Conservation (phyloP, 2,329 filamentous ascomycete genomes). For the Alternaria sp. region DNA sequence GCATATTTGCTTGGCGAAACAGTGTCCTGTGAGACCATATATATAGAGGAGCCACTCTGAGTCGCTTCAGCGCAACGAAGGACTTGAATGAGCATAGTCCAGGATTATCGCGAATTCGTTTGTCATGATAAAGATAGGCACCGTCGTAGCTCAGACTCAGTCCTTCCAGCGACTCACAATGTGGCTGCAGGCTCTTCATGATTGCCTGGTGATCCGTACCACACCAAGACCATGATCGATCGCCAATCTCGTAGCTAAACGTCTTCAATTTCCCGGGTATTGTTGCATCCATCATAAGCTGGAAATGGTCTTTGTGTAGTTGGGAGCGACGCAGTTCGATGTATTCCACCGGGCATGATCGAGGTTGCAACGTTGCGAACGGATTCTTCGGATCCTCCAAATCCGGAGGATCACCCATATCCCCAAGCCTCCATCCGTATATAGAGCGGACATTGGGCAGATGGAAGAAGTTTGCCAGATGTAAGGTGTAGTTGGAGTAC, state of each 20-base stretch:
- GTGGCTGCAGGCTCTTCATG: not conserved
- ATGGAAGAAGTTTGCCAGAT: not conserved
- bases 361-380: not conserved
- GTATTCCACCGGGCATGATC: not conserved
- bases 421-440: not conserved
- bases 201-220: not conserved
- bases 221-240: not conserved
- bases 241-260: not conserved
- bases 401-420: not conserved
- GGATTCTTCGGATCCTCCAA: not conserved
- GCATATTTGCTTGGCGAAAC: not conserved
- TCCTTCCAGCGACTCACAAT: not conserved
- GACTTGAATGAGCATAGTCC: not conserved
- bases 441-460: not conserved
- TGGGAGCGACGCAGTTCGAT: not conserved
- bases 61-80: not conserved
- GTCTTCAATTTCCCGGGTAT: conserved; percentile 3
- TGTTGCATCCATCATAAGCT: not conserved
- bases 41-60: not conserved
- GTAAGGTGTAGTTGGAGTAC: not conserved
- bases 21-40: not conserved
- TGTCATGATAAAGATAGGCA: not conserved
- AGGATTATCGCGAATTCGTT: not conserved
- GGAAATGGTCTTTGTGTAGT: not conserved
- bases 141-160: not conserved